Evolutionary conservation across 1,284 basidiomycete species (phyloP).

Genomic region (Peniophora sp.): DNA sequence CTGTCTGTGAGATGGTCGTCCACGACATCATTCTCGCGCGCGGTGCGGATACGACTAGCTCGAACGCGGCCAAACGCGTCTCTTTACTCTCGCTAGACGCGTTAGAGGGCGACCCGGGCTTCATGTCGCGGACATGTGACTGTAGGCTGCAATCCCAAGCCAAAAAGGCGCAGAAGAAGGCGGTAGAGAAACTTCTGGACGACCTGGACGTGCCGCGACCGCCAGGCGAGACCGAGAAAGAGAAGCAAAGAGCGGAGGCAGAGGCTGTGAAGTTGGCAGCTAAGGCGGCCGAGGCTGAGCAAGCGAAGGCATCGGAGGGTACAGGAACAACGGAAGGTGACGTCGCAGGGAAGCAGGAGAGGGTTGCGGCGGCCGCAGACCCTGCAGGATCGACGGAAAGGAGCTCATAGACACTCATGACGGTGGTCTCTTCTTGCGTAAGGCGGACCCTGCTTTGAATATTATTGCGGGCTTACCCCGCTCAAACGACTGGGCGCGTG

Average conservation of each 20-base stretch:
- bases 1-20: conserved; percentile 43
- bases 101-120: conserved; percentile 52
- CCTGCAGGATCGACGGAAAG: too few relatives aligned
- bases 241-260: neutral
- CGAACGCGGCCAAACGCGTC: conserved; percentile 48
- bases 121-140: conserved; percentile 56
- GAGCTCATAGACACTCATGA: too few relatives aligned
- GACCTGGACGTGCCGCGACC: conserved; percentile 13
- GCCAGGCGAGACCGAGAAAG: conserved; percentile 18
- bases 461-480: too few relatives aligned
- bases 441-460: too few relatives aligned
- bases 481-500: too few relatives aligned
- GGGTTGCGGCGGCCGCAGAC: too few relatives aligned
- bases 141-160: conserved; percentile 37
- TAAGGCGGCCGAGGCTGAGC: too few relatives aligned
- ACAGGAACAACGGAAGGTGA: too few relatives aligned
- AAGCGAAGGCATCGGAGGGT: too few relatives aligned
- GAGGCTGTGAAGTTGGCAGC: too few relatives aligned
- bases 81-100: conserved; percentile 57
- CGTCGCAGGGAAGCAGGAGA: too few relatives aligned
- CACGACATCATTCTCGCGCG: conserved; percentile 59
- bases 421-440: too few relatives aligned
- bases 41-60: conserved; percentile 38
- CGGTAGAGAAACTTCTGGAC: conserved; percentile 25
- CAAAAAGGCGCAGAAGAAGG: conserved; percentile 34